Percentiles rank a stretch among this genome's conserved stretches.
Evolutionary conservation across 169 alveolate species (phyloP).

Genomic region (Plasmodium ovale): DNA sequence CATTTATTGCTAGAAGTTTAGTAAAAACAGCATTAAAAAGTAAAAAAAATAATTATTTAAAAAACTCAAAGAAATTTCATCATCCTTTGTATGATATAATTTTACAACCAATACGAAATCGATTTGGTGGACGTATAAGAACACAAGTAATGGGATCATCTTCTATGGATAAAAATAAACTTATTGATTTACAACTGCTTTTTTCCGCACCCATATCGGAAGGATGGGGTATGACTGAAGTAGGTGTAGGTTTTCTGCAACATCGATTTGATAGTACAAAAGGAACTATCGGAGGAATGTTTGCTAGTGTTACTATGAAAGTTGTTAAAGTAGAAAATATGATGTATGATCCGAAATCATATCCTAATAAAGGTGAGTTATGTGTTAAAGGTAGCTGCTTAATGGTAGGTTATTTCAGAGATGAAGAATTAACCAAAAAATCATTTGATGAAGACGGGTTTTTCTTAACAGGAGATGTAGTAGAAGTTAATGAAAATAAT

Average conservation of each 20-base stretch:
- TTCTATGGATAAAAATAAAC: constrained; percentile 79
- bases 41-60: constrained; percentile 70
- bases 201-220: constrained; percentile 82
- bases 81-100: constrained; percentile 77
- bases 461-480: constrained; percentile 95
- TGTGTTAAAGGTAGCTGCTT: constrained; percentile 89
- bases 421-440: constrained; percentile 89
- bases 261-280: constrained; percentile 80
- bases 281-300: constrained; percentile 87
- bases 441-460: constrained; percentile 93
- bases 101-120: constrained; percentile 79
- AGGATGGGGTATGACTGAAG: constrained; percentile 89
- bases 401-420: constrained; percentile 91
- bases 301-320: constrained; percentile 79
- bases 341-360: constrained; percentile 82
- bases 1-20: constrained; percentile 74
- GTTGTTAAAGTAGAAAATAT: constrained; percentile 79
- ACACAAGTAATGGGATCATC: constrained; percentile 86
- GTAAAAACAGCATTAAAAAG: constrained; percentile 79
- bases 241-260: constrained; percentile 81
- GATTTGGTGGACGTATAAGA: constrained; percentile 83
- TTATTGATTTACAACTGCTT: constrained; percentile 79
- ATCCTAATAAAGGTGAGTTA: constrained; percentile 84
- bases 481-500: constrained; percentile 86
- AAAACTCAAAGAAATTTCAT: constrained; percentile 77